Base-by-base conservation (phyloP, 2,329 filamentous ascomycete species). In the Nemania sp. region DNA sequence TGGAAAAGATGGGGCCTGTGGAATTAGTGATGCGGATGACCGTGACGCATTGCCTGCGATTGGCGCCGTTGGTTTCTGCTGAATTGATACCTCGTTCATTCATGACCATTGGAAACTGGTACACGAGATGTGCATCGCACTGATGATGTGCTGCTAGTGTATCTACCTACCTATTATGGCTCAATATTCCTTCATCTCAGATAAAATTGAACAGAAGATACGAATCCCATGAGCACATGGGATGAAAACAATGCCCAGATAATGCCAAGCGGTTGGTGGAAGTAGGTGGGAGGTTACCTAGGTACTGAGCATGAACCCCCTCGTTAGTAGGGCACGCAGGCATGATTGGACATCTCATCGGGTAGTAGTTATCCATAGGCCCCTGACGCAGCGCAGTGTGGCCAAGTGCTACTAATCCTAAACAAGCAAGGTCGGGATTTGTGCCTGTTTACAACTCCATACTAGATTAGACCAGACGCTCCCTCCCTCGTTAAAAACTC, bases 331-430 rank as follows among this genome's bases (percentile, higher is more conserved):
- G 40, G 25, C 40, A 43, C 9, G 12, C 18, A 43, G 6, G n/a
- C 40, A 42, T 21, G 25, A 29, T 21, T 43, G 17, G 18, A 21
- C 40, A 43, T 43, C 40, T 43, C 40, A 21, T 43, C 17, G 43
- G 21, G 43, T 46, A 46, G 10, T 10, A 7, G 15, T 34, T 12
- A 39, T 39, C 35, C 35, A 39, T 45, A 20, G 45, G 39, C 50
- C 59, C 54, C 54, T 54, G 59, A 58, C 54, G 54, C 50, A 49
- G 50, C n/a, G 50, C 50, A 59, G 40, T 42, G 49, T 21, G 53
- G 57, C 60, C 51, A 56, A 62, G 59, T 56, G 48, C 42, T 47
- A 56, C 60, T 63, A 63, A 60, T 46, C 56, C 60, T n/a, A 43
- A 54, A 52, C 20, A 52, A 52, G 57, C 40, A 55, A 51, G 52